These are phyloP conservation scores for Dactylellina cionopaga DNA, from an alignment of 2,329 filamentous ascomycete genomes.

Conservation along the genomic window DNA sequence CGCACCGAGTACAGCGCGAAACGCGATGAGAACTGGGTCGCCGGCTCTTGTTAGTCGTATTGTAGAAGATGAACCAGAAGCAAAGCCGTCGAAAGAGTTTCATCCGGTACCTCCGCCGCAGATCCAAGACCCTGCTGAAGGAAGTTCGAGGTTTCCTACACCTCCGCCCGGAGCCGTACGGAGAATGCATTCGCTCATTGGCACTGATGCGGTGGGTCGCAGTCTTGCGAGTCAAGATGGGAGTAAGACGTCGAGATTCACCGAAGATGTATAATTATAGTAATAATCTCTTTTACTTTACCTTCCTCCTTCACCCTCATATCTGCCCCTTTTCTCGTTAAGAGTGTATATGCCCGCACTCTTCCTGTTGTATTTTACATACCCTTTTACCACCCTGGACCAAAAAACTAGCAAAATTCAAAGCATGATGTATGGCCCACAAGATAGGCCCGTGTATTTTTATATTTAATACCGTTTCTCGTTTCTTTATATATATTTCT, in stretches of 20 bases:
- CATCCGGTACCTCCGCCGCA: conserved; percentile 15
- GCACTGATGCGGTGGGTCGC: conserved; percentile 42
- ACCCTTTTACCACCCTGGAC: neutral
- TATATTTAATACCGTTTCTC: conserved; percentile 39
- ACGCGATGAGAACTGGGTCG: conserved; percentile 45
- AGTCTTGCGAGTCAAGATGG: conserved; percentile 51
- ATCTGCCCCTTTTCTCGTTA: neutral
- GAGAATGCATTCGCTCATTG: conserved; percentile 47
- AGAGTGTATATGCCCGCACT: too few species aligned
- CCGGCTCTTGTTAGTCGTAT: conserved; percentile 34
- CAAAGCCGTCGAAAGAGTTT: neutral
- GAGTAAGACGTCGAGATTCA: conserved; percentile 52
- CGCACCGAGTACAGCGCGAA: conserved; percentile 20
- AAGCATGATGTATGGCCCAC: conserved; percentile 15
- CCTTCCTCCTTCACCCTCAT: neutral
- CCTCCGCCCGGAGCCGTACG: conserved; percentile 44
- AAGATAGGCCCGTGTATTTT: conserved; percentile 33
- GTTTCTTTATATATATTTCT: conserved; percentile 39
- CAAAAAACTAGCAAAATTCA: neutral
- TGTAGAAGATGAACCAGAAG: conserved; percentile 35
- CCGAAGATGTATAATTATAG: conserved; percentile 48
- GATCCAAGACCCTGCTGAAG: conserved; percentile 31
- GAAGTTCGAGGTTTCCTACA: conserved; percentile 37
- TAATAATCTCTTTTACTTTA: neutral
- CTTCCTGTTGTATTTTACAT: conserved; percentile 8